Conservation (phyloP, 2,329 filamentous ascomycete species). For the Fusarium mexicanum region DNA sequence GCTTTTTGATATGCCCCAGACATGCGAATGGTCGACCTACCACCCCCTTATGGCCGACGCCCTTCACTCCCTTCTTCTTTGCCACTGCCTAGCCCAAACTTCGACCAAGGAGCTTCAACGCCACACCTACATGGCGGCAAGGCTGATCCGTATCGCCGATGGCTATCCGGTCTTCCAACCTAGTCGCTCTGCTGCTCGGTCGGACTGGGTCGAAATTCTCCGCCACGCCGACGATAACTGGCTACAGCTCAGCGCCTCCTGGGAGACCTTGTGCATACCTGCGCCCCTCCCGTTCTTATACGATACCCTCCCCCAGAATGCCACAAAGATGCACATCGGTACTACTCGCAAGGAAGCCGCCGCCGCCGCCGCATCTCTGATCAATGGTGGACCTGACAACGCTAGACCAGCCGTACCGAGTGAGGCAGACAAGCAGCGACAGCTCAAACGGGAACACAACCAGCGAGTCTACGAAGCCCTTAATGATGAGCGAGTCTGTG, state of each 20-base stretch:
- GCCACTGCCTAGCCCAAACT: conserved; percentile 82
- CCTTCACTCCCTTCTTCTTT: conserved; percentile 80
- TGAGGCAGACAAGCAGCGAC: conserved; percentile 63
- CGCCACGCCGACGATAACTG: conserved; percentile 73
- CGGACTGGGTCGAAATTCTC: conserved; percentile 83
- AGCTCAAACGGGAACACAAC: conserved; percentile 69
- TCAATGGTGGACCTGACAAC: conserved; percentile 35
- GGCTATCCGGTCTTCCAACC: conserved; percentile 84
- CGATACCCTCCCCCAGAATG: not conserved
- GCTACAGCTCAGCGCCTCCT: conserved; percentile 70
- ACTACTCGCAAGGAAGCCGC: conserved; percentile 10
- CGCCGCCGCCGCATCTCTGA: conserved; percentile 38
- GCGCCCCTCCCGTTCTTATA: conserved; percentile 58
- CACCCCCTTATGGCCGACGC: conserved; percentile 84
- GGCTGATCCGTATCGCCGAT: conserved; percentile 77
- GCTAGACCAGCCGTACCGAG: conserved; percentile 38
- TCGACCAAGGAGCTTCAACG: conserved; percentile 79
- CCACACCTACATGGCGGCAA: conserved; percentile 83
- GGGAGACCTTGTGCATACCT: conserved; percentile 76
- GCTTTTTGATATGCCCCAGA: conserved; percentile 46
- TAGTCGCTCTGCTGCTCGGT: conserved; percentile 74
- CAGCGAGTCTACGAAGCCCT: conserved; percentile 74
- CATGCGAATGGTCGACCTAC: conserved; percentile 66
- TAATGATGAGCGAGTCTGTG: conserved; percentile 73
- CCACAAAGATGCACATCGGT: not conserved